A percentile compares a stretch with the other conserved stretches of the same genome.
These are phyloP conservation scores for Penicillium sclerotigenum DNA, from an alignment of 2,329 filamentous ascomycete species.

Conservation along the genomic window DNA sequence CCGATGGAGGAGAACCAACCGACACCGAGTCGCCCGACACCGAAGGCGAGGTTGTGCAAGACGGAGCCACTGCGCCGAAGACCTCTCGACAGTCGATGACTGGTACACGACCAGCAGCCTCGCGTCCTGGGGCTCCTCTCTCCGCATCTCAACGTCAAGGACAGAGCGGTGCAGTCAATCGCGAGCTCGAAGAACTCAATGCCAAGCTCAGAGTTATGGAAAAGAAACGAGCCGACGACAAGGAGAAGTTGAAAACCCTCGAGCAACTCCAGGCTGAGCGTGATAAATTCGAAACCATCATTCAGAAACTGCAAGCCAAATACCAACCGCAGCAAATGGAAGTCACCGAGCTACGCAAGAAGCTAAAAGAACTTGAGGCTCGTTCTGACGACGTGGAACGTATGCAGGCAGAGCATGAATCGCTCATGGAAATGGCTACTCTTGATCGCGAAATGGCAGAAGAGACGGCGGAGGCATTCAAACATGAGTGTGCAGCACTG, in stretches of 20 bases:
- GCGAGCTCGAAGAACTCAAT: constrained; percentile 83
- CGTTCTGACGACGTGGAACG: constrained; percentile 67
- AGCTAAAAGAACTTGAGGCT: constrained; percentile 71
- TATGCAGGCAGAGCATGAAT: constrained; percentile 79
- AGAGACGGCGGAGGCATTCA: constrained; percentile 79
- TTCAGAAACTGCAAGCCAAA: constrained; percentile 86
- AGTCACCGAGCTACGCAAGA: constrained; percentile 69
- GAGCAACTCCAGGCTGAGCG: constrained; percentile 66
- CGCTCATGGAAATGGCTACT: constrained; percentile 78
- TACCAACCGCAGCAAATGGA: constrained; percentile 83
- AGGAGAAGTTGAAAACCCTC: constrained; percentile 76
- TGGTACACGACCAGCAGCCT: constrained; percentile 22
- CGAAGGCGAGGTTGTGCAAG: constrained; percentile 22
- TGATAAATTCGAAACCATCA: constrained; percentile 66
- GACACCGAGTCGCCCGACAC: constrained; percentile 28
- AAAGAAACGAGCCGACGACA: constrained; percentile 79
- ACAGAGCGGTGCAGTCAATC: constrained; percentile 50
- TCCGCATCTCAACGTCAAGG: constrained; percentile 43
- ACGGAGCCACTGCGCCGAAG: constrained; percentile 22
- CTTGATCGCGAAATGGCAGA: constrained; percentile 96
- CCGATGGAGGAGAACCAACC: constrained; percentile 28
- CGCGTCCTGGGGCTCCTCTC: constrained; percentile 30
- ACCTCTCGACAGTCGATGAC: constrained; percentile 24
- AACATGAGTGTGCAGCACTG: constrained; percentile 73
- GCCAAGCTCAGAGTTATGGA: constrained; percentile 84